Base-by-base conservation (phyloP, 2,329 filamentous ascomycete species). In the Epichloe scottii region DNA sequence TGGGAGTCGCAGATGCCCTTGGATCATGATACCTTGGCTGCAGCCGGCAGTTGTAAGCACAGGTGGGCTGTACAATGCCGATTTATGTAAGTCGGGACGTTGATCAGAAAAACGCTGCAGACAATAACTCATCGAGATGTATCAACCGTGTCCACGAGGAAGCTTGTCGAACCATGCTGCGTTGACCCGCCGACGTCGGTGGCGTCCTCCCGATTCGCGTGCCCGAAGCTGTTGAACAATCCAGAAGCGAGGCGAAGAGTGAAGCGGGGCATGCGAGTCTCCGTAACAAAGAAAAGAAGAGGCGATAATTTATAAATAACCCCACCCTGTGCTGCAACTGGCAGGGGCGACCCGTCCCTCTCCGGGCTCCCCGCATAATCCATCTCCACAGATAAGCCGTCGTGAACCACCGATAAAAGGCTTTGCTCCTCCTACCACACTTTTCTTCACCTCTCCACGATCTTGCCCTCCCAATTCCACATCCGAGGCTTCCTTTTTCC, bases 331-430 rank as follows among this genome's bases (percentile, higher is more conserved):
- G 21, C 21, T 21, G 21, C 21, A 21, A 21, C 26, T 30, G 26
- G 30, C 30, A 45, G 42, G 41, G 14, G 42, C 42, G 8, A 19
- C 42, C 42, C 42, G 34, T 6, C 19, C 17, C 19, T 26, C 30
- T 26, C 34, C 14, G 26, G 30, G 21, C 39, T 49, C 30, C 43
- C 43, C 30, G 26, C 26, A 26, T 26, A 26, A 26, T 26, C 26
- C 43, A 21, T 45, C 39, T 33, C 51, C 44, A 38, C 49, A 53
- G 42, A 42, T 48, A 46, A 48, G 39, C 45, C 45, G 30, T n/a
- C 33, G 34, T 38, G 37, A 39, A 40, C 50, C 50, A 39, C n/a
- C 23, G 50, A 52, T 52, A 52, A 52, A 51, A 52, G 40, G 39
- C 45, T 30, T 44, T 42, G 30, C 30, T 42, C 39, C n/a, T 21